These are phyloP conservation scores for Aspergillus bertholletiae DNA, from an alignment of 495 filamentous ascomycete species.

Conservation along the genomic window DNA sequence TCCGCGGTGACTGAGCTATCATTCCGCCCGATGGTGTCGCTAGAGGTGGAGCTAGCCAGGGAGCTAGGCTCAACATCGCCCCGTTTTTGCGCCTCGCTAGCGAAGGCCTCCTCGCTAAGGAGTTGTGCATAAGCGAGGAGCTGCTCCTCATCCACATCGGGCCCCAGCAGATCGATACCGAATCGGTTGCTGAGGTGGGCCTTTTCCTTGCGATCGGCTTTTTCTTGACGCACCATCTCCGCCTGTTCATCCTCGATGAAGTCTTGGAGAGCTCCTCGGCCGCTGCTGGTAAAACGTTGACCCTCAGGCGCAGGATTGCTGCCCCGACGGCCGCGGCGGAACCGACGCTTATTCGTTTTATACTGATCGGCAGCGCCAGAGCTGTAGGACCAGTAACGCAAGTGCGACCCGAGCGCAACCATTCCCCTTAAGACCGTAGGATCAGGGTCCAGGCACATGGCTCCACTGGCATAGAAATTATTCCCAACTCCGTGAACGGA, in stretches of 20 bases:
- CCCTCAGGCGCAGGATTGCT: slow-evolving; percentile 51
- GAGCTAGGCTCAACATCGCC: slow-evolving; percentile 49
- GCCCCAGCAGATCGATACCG: slow-evolving; percentile 71
- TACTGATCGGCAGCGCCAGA: slow-evolving; percentile 64
- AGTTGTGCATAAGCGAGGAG: slow-evolving; percentile 84
- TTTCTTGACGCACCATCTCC: slow-evolving; percentile 75
- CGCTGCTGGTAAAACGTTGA: slow-evolving; percentile 55
- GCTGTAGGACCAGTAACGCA: slow-evolving; percentile 93
- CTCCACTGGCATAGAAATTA: slow-evolving; percentile 79
- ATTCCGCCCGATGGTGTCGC: slow-evolving; percentile 40
- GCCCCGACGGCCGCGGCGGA: slow-evolving; percentile 57
- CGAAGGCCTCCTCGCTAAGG: slow-evolving; percentile 76
- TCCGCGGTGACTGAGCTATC: slow-evolving; percentile 48
- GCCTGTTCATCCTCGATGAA: slow-evolving; percentile 79
- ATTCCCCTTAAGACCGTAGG: slow-evolving; percentile 87
- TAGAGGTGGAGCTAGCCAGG: slow-evolving; percentile 39
- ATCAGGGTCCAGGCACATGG: slow-evolving; percentile 84
- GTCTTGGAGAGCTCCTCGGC: slow-evolving; percentile 62
- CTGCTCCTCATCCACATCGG: slow-evolving; percentile 78
- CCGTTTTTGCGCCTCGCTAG: slow-evolving; percentile 56
- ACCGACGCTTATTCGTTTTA: slow-evolving; percentile 58
- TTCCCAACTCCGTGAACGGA: slow-evolving; percentile 62
- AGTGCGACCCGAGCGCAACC: slow-evolving; percentile 78
- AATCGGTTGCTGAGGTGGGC: slow-evolving; percentile 71
- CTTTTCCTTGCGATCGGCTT: slow-evolving; percentile 57